Conservation (phyloP, 2,329 filamentous ascomycete genomes). For the Alternaria conjuncta region DNA sequence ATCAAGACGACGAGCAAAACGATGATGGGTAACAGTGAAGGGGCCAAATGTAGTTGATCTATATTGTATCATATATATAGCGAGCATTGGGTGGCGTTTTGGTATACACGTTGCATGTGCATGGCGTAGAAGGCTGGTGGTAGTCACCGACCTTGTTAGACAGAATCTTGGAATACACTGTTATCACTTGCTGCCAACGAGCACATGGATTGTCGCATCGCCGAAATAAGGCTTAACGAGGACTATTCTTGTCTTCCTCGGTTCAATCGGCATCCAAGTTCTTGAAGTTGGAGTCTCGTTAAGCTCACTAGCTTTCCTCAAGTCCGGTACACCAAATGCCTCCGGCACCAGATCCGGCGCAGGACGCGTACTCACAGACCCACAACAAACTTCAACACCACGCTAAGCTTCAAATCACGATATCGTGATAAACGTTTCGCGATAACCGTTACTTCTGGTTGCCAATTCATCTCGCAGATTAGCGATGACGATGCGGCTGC, state of each 20-base stretch:
- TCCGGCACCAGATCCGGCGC: slow-evolving; percentile 1
- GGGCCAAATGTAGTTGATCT: slow-evolving; percentile 34
- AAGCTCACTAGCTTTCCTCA: slow-evolving; percentile 29
- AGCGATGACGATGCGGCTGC: slow-evolving; percentile 13
- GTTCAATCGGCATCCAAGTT: background rate
- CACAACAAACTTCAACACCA: slow-evolving; percentile 16
- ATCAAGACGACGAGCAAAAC: slow-evolving; percentile 41
- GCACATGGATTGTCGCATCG: background rate
- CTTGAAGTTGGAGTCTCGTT: slow-evolving; percentile 13
- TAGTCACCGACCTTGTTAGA: background rate
- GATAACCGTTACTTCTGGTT: background rate
- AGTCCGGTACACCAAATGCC: slow-evolving; percentile 17
- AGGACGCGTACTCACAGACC: slow-evolving; percentile 11
- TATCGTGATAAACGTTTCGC: background rate
- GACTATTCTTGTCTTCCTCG: background rate
- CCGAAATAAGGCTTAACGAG: background rate
- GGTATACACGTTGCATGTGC: slow-evolving; percentile 10
- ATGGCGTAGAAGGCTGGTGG: background rate
- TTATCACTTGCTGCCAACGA: background rate
- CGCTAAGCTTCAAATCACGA: background rate
- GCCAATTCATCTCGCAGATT: background rate
- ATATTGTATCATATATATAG: slow-evolving; percentile 23
- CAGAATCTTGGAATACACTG: background rate
- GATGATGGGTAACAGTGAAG: slow-evolving; percentile 26
- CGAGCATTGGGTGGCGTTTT: slow-evolving; percentile 26